Percentiles rank a stretch among this genome's conserved stretches.
phyloP scores from a whole-genome alignment of 129 eudicot genomes.

The Flaveria robusta region DNA sequence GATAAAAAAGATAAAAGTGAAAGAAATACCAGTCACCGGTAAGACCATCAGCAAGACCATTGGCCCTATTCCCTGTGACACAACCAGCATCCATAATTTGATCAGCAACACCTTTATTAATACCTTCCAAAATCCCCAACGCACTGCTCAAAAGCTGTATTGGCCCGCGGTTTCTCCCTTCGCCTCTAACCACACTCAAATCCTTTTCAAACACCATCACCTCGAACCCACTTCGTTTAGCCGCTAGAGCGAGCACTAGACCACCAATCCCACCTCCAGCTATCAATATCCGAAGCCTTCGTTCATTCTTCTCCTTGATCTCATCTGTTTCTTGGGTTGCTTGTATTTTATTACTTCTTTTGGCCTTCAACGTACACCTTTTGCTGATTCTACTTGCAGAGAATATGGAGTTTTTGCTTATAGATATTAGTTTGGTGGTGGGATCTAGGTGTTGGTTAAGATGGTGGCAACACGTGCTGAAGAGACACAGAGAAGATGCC shows the following conservation, averaged over 20 bases:
- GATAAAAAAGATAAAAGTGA: too few relatives aligned
- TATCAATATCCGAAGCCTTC: conserved; percentile 37
- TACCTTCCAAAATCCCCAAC: conserved; percentile 39
- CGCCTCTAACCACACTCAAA: conserved; percentile 47
- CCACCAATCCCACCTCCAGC: conserved; percentile 54
- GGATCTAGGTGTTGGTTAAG: conserved; percentile 1
- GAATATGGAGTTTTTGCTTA: neutral
- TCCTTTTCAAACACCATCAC: conserved; percentile 51
- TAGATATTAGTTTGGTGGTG: too few relatives aligned
- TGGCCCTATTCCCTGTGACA: conserved; percentile 41
- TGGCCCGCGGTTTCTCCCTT: conserved; percentile 46
- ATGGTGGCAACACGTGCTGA: neutral
- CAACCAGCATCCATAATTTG: conserved; percentile 40
- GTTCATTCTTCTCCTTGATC: neutral
- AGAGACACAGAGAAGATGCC: conserved; percentile 17
- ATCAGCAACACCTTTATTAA: conserved; percentile 33
- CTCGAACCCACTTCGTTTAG: conserved; percentile 39
- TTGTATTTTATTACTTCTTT: neutral
- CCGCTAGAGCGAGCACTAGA: conserved; percentile 43
- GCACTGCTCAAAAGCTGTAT: conserved; percentile 50
- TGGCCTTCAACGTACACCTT: neutral
- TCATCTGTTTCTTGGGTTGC: neutral
- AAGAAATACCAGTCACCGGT: conserved; percentile 39
- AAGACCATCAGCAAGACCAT: conserved; percentile 44
- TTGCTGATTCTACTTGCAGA: neutral